Base-by-base conservation (phyloP, 768 basidiomycete species). In the Lentinula sp. region DNA sequence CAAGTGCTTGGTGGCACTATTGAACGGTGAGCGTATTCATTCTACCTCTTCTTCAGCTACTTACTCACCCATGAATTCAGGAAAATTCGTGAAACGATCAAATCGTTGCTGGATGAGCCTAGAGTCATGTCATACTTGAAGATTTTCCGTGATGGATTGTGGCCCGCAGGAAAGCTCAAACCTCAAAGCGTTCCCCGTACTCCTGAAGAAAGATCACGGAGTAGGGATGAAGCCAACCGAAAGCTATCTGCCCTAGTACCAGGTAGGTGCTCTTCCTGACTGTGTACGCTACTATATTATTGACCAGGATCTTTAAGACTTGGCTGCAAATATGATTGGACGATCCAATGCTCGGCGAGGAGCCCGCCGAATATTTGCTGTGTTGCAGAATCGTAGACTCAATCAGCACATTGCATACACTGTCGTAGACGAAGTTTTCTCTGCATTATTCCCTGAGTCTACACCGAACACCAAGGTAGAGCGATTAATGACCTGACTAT, bases 281-380 rank as follows among this genome's bases (percentile, higher is more conserved):
- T 46, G 1, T 13, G 53, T 45, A 33, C 20, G 35, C 10, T 4
- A 6, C 18, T 9, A 42, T 54, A 62, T 12, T 42, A 43, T 20
- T 63, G 54, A 48, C 33, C 56, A 39, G 23, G 52, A 3, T 10
- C 60, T 20, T 43, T 8, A 65, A 97, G 96, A 98, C 69, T 74
- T 98, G 57, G 95, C 93, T 36, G 93, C 96, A 6, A 98, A 97
- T 67, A 94, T 98, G 90, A 98, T 98, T 65, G 97, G 97, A n/a
- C 83, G 95, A 35, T 88, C 91, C 3, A 98, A 99, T 69, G 95
- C 96, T 16, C 85, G 95, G 12, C 82, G 95, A 46, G 97, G 95
- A 15, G 95, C 96, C 8, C 82, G 94, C 43, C 82, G 94, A 53
- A 91, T 97, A 62, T 98, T 98, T 71, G 88, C 94, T 4, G 93